A percentile compares a stretch with the other conserved stretches of the same genome.
Evolutionary conservation across 495 filamentous ascomycete genomes (phyloP).

Genomic region (Aspergillus olivimuriae): DNA sequence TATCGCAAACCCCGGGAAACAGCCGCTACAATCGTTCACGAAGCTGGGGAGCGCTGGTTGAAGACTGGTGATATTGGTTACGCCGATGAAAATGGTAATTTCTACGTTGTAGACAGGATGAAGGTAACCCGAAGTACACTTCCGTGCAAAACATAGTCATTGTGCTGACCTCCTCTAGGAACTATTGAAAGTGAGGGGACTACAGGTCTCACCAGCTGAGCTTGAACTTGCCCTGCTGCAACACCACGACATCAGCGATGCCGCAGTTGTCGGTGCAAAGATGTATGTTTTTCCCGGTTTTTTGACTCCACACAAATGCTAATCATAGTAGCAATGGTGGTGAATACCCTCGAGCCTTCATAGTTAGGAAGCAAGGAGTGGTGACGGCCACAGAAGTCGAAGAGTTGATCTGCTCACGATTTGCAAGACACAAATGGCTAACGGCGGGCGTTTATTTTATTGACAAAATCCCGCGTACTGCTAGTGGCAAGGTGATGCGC

Average conservation of each 20-base stretch:
- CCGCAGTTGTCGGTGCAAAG: neutral
- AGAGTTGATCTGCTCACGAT: neutral
- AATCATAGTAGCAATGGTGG: neutral
- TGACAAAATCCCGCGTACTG: neutral
- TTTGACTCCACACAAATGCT: neutral
- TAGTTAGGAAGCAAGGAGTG: neutral
- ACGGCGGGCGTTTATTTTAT: neutral
- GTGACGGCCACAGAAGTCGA: neutral
- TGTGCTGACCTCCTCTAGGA: neutral
- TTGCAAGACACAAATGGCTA: conserved; percentile 1
- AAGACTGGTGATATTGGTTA: neutral
- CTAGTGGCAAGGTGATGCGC: conserved; percentile 1
- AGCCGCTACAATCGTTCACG: neutral
- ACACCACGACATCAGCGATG: neutral
- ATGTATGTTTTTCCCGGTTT: neutral
- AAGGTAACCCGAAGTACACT: neutral
- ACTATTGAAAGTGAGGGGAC: conserved; percentile 1
- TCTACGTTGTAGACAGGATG: conserved; percentile 1
- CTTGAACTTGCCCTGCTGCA: neutral
- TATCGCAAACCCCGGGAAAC: neutral
- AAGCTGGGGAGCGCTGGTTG: neutral
- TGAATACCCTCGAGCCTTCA: conserved; percentile 1
- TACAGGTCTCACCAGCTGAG: conserved; percentile 1
- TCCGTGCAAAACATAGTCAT: neutral
- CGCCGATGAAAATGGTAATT: neutral